Evolutionary conservation across 83 land plant genomes (phyloP).

Genomic region (Picea abies): DNA sequence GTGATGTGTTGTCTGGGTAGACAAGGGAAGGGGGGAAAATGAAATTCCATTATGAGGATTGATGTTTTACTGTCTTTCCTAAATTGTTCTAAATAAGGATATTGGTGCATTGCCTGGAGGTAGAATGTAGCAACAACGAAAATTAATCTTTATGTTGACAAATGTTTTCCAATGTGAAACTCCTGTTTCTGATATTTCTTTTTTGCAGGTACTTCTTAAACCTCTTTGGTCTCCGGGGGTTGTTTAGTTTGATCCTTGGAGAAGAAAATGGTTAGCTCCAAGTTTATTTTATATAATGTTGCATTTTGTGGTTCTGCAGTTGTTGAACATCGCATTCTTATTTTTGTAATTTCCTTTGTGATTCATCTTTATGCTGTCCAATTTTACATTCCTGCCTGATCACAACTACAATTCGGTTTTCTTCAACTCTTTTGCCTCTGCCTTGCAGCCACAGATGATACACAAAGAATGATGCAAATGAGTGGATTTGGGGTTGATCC

Average conservation of each 20-base stretch:
- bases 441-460: slow-evolving; percentile 85
- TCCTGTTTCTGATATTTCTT: background rate
- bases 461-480: slow-evolving; percentile 99
- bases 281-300: background rate
- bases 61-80: background rate
- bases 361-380: background rate
- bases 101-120: background rate
- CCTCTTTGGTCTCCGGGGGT: slow-evolving; percentile 91
- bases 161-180: background rate
- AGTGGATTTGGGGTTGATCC: slow-evolving; percentile 95
- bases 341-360: background rate
- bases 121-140: background rate
- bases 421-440: background rate
- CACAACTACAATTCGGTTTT: background rate
- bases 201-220: slow-evolving; percentile 87
- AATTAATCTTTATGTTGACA: background rate
- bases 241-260: slow-evolving; percentile 95
- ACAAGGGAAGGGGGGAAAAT: no score
- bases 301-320: background rate
- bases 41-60: background rate
- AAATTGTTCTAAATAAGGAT: background rate
- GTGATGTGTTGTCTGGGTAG: background rate
- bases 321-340: background rate
- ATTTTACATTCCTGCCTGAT: background rate
- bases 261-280: slow-evolving; percentile 91